These are phyloP conservation scores for Phytophthora agathidicida DNA, from an alignment of 352 stramenopile species.

Conservation along the genomic window DNA sequence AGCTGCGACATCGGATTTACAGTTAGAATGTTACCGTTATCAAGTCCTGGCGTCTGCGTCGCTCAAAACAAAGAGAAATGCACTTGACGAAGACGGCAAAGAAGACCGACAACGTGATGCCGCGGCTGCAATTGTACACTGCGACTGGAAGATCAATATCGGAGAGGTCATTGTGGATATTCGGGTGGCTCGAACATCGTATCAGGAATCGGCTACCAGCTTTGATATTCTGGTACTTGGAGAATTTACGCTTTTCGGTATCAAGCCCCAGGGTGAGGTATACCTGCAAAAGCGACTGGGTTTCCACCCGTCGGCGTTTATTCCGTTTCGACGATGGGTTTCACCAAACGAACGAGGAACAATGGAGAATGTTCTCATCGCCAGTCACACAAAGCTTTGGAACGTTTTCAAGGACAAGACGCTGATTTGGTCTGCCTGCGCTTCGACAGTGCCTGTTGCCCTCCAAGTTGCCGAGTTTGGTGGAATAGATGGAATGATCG, in stretches of 20 bases:
- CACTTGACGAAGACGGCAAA: slow-evolving; percentile 49
- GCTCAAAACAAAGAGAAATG: slow-evolving; percentile 62
- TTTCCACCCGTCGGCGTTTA: slow-evolving; percentile 70
- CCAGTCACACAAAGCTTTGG: slow-evolving; percentile 77
- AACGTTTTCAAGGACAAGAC: slow-evolving; percentile 80
- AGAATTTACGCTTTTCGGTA: slow-evolving; percentile 81
- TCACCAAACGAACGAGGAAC: slow-evolving; percentile 19
- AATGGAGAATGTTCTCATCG: slow-evolving; percentile 82
- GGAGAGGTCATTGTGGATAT: slow-evolving; percentile 71
- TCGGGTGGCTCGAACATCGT: slow-evolving; percentile 51
- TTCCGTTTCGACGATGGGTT: slow-evolving; percentile 48
- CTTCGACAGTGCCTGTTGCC: slow-evolving; percentile 62
- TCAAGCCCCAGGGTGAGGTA: slow-evolving; percentile 80
- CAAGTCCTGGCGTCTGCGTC: slow-evolving; percentile 83
- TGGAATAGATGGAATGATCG: slow-evolving; percentile 79
- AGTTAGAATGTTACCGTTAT: slow-evolving; percentile 89
- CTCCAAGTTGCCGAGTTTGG: slow-evolving; percentile 75
- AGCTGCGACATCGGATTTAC: slow-evolving; percentile 78
- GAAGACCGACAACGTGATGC: slow-evolving; percentile 27
- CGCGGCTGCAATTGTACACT: slow-evolving; percentile 43
- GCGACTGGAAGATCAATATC: slow-evolving; percentile 75
- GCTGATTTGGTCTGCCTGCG: slow-evolving; percentile 81
- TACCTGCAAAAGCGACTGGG: slow-evolving; percentile 81
- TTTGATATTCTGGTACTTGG: slow-evolving; percentile 88
- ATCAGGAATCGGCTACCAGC: slow-evolving; percentile 49